A percentile compares a stretch with the other conserved stretches of the same genome.
Conservation (phyloP, 345 rosid species). For the Syzygium aqueum region DNA sequence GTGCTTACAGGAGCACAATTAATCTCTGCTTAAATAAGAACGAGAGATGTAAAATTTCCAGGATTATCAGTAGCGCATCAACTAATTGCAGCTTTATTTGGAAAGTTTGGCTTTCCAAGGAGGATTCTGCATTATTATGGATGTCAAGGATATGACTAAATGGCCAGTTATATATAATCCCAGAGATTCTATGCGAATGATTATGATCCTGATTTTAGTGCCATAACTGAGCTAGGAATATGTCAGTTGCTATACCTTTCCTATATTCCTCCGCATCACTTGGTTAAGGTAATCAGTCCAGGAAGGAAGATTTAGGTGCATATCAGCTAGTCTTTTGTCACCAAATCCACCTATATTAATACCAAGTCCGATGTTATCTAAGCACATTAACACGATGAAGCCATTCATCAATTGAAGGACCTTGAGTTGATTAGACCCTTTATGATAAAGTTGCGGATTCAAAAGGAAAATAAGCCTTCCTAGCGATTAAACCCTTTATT, state of each 20-base stretch:
- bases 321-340: background rate
- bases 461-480: too few relatives aligned
- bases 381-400: background rate
- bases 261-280: background rate
- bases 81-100: background rate
- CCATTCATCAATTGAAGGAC: background rate
- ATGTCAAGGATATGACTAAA: background rate
- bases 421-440: background rate
- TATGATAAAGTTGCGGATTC: background rate
- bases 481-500: too few relatives aligned
- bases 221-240: background rate
- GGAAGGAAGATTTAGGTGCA: background rate
- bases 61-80: background rate
- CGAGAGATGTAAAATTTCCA: background rate
- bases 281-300: background rate
- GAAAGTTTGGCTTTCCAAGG: accelerated
- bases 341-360: background rate
- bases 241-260: background rate
- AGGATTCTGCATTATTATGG: background rate
- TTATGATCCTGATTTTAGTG: background rate
- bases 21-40: background rate
- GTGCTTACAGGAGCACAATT: background rate
- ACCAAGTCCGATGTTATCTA: background rate
- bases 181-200: background rate
- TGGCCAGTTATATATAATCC: background rate